These are phyloP conservation scores for Phytophthora colocasiae DNA, from an alignment of 352 stramenopile genomes.

Conservation along the genomic window DNA sequence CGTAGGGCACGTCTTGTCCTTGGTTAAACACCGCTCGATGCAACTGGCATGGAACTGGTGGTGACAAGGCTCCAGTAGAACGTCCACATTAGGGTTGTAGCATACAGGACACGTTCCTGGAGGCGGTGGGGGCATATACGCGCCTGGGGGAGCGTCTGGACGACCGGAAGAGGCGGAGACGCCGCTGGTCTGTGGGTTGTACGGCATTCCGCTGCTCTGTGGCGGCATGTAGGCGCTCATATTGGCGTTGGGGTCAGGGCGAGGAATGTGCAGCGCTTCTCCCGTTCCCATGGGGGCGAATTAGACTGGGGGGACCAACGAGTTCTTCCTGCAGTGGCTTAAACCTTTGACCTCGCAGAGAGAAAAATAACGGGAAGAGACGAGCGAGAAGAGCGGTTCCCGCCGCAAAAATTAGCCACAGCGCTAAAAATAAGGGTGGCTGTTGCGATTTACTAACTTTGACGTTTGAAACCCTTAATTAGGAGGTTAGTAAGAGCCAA, in stretches of 20 bases:
- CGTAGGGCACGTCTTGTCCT: constrained; percentile 80
- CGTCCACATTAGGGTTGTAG: constrained; percentile 47
- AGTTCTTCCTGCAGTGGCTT: not conserved
- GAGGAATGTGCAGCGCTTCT: constrained; percentile 38
- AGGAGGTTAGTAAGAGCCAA: constrained; percentile 1
- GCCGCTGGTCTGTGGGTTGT: constrained; percentile 9
- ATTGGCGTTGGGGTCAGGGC: constrained; percentile 16
- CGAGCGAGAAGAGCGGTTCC: constrained; percentile 34
- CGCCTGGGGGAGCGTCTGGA: constrained; percentile 6
- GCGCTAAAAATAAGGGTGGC: constrained; percentile 23
- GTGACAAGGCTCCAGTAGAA: constrained; percentile 68
- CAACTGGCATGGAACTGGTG: constrained; percentile 85
- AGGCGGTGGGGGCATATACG: constrained; percentile 20
- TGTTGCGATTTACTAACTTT: constrained; percentile 25
- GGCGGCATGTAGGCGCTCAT: constrained; percentile 36
- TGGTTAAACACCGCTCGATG: constrained; percentile 73
- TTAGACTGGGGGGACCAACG: constrained; percentile 1
- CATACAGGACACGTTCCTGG: constrained; percentile 46
- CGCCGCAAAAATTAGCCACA: not conserved
- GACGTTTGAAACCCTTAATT: not conserved
- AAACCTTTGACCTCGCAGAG: constrained; percentile 34
- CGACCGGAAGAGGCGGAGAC: not conserved
- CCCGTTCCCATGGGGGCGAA: constrained; percentile 33
- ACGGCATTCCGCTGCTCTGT: constrained; percentile 28
- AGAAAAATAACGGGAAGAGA: constrained; percentile 46